Conservation (phyloP, 768 basidiomycete species). For the Suillus ampliporus region DNA sequence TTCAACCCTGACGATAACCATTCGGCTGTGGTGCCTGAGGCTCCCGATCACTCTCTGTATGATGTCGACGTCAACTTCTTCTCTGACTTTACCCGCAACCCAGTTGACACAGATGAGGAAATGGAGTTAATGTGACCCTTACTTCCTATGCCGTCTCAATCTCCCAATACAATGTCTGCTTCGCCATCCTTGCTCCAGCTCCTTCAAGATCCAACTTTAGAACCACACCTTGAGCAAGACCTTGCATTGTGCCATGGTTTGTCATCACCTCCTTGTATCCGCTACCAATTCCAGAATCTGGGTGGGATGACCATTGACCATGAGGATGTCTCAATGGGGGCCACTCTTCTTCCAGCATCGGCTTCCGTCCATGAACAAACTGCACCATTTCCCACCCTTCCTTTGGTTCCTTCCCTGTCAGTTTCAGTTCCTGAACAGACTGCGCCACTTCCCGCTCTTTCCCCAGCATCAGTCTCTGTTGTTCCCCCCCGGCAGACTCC, state of each 20-base stretch:
- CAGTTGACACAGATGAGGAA: not conserved
- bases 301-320: not conserved
- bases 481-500: not conserved
- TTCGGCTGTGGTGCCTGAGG: not conserved
- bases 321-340: slow-evolving; percentile 1
- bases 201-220: not conserved
- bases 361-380: not conserved
- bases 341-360: not conserved
- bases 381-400: not conserved
- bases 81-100: not conserved
- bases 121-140: not conserved
- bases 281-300: not conserved
- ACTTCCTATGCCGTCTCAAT: not conserved
- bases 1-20: not conserved
- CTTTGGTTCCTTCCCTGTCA: not conserved
- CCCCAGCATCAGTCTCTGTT: not conserved
- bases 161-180: not conserved
- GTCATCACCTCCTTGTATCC: not conserved
- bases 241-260: not conserved
- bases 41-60: not conserved
- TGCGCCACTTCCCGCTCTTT: not conserved
- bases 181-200: not conserved
- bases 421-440: not conserved
- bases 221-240: not conserved
- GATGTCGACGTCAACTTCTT: not conserved